Percentiles rank a stretch among this genome's conserved stretches.
These are phyloP conservation scores for Mucor indicus DNA, from an alignment of 371 early-diverging fungal genomes.

Conservation along the genomic window DNA sequence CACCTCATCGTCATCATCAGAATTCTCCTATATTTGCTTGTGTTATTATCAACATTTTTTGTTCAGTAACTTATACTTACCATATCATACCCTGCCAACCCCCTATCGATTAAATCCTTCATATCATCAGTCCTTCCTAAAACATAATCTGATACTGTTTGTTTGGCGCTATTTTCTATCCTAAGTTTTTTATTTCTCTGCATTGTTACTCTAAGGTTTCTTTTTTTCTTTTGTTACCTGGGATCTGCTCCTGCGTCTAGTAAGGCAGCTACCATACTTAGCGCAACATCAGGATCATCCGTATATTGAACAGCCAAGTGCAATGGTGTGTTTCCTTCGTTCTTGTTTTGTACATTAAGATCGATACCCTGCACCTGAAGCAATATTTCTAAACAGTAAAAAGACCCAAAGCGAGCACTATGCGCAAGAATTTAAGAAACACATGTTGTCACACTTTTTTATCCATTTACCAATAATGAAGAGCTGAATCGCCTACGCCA, in stretches of 20 bases:
- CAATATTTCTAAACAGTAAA: slow-evolving; percentile 57
- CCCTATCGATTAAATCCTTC: slow-evolving; percentile 23
- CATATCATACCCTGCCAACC: slow-evolving; percentile 27
- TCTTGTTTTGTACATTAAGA: slow-evolving; percentile 44
- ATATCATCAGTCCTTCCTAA: slow-evolving; percentile 23
- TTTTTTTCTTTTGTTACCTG: slow-evolving; percentile 15
- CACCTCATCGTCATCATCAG: slow-evolving; percentile 12
- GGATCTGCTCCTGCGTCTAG: slow-evolving; percentile 57
- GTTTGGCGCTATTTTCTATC: slow-evolving; percentile 21
- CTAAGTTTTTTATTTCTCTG: slow-evolving; percentile 13
- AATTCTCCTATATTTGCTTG: slow-evolving; percentile 6
- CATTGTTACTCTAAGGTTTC: background rate
- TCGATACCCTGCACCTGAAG: slow-evolving; percentile 43
- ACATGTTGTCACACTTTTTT: background rate
- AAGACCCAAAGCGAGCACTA: slow-evolving; percentile 58
- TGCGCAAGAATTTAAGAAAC: background rate
- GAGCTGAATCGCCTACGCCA: slow-evolving; percentile 58
- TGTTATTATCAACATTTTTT: too few species aligned
- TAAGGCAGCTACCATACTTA: slow-evolving; percentile 54
- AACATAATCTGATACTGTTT: slow-evolving; percentile 17
- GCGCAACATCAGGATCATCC: slow-evolving; percentile 50
- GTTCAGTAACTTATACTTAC: slow-evolving; percentile 5
- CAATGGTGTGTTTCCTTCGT: slow-evolving; percentile 62
- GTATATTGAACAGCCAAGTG: slow-evolving; percentile 59
- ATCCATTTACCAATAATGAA: slow-evolving; percentile 61